Evolutionary conservation across 2,329 filamentous ascomycete genomes (phyloP).

Genomic region (Daldinia sp.): DNA sequence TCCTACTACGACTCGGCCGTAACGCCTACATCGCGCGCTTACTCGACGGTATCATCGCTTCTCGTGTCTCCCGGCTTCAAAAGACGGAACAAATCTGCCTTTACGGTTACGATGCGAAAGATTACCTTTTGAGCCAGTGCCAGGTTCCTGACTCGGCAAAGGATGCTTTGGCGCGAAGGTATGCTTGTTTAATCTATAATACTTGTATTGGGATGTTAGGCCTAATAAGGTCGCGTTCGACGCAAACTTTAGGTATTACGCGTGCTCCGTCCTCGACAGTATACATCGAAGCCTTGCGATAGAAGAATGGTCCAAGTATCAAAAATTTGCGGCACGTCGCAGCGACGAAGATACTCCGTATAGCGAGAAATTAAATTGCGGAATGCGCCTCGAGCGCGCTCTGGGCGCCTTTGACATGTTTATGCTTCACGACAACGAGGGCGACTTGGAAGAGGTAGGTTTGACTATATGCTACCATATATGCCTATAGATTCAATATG

Average conservation of each 20-base stretch:
- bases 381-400: slow-evolving; percentile 72
- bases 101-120: slow-evolving; percentile 87
- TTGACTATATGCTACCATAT: background rate
- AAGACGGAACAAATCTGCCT: slow-evolving; percentile 75
- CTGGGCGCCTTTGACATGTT: slow-evolving; percentile 91
- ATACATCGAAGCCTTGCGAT: slow-evolving; percentile 84
- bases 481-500: too few relatives aligned
- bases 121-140: slow-evolving; percentile 76
- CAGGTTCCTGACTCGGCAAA: slow-evolving; percentile 65
- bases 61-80: slow-evolving; percentile 72
- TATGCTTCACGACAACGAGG: slow-evolving; percentile 73
- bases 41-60: slow-evolving; percentile 74
- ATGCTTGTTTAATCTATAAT: slow-evolving; percentile 9
- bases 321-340: slow-evolving; percentile 45
- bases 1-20: slow-evolving; percentile 61
- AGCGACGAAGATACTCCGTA: slow-evolving; percentile 34
- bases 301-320: slow-evolving; percentile 74
- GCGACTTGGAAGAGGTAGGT: slow-evolving; percentile 76
- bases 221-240: slow-evolving; percentile 17
- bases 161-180: slow-evolving; percentile 74
- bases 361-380: slow-evolving; percentile 53
- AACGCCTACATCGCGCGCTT: slow-evolving; percentile 61
- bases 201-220: background rate
- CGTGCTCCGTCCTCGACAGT: slow-evolving; percentile 75
- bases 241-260: slow-evolving; percentile 66